Conservation (phyloP, 73 alveolate species). For the Paramecium octaurelia region DNA sequence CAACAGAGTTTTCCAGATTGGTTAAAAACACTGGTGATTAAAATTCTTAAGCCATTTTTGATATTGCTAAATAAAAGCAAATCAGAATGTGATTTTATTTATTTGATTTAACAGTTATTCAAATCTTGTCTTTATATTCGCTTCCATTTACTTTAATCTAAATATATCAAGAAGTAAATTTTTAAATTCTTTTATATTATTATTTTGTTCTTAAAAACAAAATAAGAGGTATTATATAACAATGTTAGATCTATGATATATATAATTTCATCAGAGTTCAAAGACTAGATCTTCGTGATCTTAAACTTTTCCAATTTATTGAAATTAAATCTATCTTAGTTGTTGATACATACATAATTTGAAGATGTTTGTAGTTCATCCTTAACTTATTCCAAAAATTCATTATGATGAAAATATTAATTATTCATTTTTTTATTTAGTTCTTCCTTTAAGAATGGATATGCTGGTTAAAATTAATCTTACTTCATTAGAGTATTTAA, state of each 20-base stretch:
- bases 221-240: neutral
- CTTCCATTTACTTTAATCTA: too few relatives aligned
- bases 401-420: constrained; percentile 1
- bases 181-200: too few relatives aligned
- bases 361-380: neutral
- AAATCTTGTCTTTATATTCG: constrained; percentile 55
- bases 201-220: too few relatives aligned
- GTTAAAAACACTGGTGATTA: constrained; percentile 49
- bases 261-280: neutral
- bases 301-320: neutral
- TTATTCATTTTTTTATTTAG: neutral
- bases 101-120: constrained; percentile 17
- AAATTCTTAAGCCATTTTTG: constrained; percentile 32
- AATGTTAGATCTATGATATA: neutral
- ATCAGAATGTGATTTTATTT: neutral
- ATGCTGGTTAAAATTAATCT: neutral
- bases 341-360: neutral
- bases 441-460: neutral
- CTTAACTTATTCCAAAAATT: neutral
- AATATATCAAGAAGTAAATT: too few relatives aligned
- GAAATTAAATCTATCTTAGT: neutral
- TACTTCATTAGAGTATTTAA: neutral
- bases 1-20: constrained; percentile 41
- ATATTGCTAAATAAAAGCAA: constrained; percentile 30
- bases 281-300: neutral